Conservation (phyloP, 1,284 basidiomycete species). For the Apiotrichum gamsii region DNA sequence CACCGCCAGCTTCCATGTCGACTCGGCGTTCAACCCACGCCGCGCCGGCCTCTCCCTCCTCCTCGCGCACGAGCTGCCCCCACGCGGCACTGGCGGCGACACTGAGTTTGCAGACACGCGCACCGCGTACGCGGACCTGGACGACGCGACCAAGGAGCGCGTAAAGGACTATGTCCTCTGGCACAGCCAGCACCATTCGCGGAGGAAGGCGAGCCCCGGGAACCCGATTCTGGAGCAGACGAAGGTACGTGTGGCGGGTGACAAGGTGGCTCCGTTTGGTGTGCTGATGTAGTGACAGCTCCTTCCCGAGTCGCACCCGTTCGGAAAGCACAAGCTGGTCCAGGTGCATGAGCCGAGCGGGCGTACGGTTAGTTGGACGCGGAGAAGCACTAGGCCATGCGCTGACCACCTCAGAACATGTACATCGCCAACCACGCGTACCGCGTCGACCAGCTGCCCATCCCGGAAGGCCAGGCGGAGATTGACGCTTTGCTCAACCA, state of each 20-base stretch:
- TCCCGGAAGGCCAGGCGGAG: conserved; percentile 20
- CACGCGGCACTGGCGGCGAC: conserved; percentile 15
- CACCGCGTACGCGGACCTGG: conserved; percentile 18
- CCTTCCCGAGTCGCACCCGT: conserved; percentile 13
- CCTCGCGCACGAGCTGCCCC: conserved; percentile 17
- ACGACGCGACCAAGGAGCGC: conserved; percentile 23
- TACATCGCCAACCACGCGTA: conserved; percentile 29
- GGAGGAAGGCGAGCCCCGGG: conserved; percentile 18
- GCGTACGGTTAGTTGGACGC: conserved; percentile 4
- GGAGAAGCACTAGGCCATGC: too few species aligned
- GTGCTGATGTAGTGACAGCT: conserved; percentile 1
- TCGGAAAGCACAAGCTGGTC: conserved; percentile 24
- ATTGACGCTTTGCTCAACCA: conserved; percentile 17
- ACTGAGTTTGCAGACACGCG: conserved; percentile 27
- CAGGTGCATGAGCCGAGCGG: conserved; percentile 22
- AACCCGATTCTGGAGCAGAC: conserved; percentile 15
- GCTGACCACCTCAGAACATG: conserved; percentile 8
- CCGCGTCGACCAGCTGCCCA: conserved; percentile 8
- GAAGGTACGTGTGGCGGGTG: conserved; percentile 2
- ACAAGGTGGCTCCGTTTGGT: too few species aligned
- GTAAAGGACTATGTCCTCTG: conserved; percentile 30
- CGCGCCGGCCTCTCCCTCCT: conserved; percentile 20
- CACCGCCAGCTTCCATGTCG: conserved; percentile 16
- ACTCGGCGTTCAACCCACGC: conserved; percentile 23
- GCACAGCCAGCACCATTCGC: conserved; percentile 22